These are phyloP conservation scores for Salicornia ramosissima DNA, from an alignment of 148 eudicot genomes.

Conservation along the genomic window DNA sequence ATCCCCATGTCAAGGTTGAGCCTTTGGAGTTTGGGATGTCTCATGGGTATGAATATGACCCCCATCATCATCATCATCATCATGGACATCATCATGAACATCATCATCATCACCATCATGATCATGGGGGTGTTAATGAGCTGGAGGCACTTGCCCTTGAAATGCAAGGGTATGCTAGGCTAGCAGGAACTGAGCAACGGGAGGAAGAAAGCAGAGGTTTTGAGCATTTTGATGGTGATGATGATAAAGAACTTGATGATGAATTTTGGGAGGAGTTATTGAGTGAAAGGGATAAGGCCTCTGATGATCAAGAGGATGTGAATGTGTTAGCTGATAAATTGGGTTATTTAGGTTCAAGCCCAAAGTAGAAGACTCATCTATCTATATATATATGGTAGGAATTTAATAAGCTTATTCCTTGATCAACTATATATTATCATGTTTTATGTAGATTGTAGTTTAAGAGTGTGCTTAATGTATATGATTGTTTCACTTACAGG, in stretches of 20 bases:
- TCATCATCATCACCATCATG: too few relatives aligned
- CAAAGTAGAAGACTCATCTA: conserved; percentile 16
- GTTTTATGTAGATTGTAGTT: conserved; percentile 4
- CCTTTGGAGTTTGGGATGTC: conserved; percentile 42
- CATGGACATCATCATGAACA: conserved; percentile 7
- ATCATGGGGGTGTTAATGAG: conserved; percentile 51
- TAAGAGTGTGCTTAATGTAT: neutral
- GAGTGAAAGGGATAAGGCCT: conserved; percentile 44
- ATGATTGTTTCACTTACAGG: conserved; percentile 28
- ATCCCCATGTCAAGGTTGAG: conserved; percentile 53
- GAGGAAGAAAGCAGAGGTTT: conserved; percentile 30
- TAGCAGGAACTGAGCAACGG: conserved; percentile 33
- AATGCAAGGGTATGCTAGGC: conserved; percentile 72
- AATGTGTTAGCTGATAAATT: conserved; percentile 30
- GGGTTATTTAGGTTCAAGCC: conserved; percentile 34
- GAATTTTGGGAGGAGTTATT: conserved; percentile 89
- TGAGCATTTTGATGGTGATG: conserved; percentile 33
- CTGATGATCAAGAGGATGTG: conserved; percentile 35
- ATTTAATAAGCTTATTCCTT: neutral
- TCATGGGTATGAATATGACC: conserved; percentile 21
- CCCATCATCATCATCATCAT: neutral
- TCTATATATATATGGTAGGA: conserved; percentile 4
- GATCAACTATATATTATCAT: neutral
- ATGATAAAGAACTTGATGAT: conserved; percentile 60
- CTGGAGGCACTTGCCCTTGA: conserved; percentile 88